phyloP scores from a whole-genome alignment of 805 yeast genomes.

The Cyberlindnera amylophila region DNA sequence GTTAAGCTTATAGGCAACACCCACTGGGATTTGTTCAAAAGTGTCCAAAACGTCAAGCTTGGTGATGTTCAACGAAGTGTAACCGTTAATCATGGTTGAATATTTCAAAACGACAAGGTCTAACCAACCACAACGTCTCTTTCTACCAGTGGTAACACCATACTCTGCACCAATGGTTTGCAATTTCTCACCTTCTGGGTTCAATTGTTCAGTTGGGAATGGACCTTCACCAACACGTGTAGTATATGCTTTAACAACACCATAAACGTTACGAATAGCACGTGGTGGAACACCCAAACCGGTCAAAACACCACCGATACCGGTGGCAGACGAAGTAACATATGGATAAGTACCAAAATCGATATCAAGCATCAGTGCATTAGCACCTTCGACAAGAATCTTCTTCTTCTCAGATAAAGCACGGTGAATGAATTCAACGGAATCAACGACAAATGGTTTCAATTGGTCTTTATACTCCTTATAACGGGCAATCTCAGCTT shows the following conservation, averaged over 20 bases:
- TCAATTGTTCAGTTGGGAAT: conserved; percentile 96
- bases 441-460: conserved; percentile 91
- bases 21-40: conserved; percentile 84
- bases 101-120: conserved; percentile 93
- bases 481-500: conserved; percentile 74
- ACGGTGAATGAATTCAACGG: conserved; percentile 76
- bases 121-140: conserved; percentile 99
- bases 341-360: conserved; percentile 98
- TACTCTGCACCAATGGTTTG: conserved; percentile 92
- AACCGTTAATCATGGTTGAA: conserved; percentile 89
- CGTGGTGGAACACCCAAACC: conserved; percentile 97
- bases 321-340: conserved; percentile 93
- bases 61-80: conserved; percentile 90
- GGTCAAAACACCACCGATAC: conserved; percentile 96
- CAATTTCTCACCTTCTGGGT: conserved; percentile 77
- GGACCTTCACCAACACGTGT: conserved; percentile 99
- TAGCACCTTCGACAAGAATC: conserved; percentile 95
- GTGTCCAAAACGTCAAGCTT: conserved; percentile 93
- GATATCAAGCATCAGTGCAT: conserved; percentile 94
- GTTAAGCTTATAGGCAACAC: conserved; percentile 73
- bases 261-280: conserved; percentile 74
- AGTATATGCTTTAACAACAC: conserved; percentile 98
- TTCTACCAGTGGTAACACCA: conserved; percentile 98
- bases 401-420: conserved; percentile 77
- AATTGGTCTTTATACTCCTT: conserved; percentile 68